These are phyloP conservation scores for Eucalyptus coolabah DNA, from an alignment of 345 rosid genomes.

Conservation along the genomic window DNA sequence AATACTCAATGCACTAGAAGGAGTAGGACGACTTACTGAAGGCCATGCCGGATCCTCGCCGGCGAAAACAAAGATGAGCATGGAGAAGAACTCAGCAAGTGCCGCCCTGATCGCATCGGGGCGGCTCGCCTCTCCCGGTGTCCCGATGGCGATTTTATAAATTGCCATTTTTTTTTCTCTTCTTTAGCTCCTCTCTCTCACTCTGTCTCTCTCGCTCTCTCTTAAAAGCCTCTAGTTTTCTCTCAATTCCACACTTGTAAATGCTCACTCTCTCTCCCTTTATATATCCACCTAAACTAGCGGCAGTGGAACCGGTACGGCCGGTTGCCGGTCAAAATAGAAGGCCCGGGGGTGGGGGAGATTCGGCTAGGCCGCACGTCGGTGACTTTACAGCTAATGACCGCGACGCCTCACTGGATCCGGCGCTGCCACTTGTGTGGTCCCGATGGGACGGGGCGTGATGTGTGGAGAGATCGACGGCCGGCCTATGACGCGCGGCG, in stretches of 20 bases:
- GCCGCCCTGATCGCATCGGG: slow-evolving; percentile 66
- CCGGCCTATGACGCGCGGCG: slow-evolving; percentile 1
- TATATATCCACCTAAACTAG: neutral
- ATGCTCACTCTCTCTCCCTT: neutral
- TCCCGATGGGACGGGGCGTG: neutral
- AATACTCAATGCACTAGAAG: neutral
- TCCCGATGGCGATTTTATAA: slow-evolving; percentile 43
- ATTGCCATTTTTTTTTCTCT: slow-evolving; percentile 34
- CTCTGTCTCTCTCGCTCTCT: no score
- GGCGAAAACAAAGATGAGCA: slow-evolving; percentile 74
- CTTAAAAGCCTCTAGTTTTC: neutral
- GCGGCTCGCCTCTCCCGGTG: slow-evolving; percentile 48
- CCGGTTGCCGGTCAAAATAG: neutral
- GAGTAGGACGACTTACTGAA: slow-evolving; percentile 21
- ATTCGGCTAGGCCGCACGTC: neutral
- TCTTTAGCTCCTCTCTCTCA: neutral
- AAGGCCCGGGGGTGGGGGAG: neutral
- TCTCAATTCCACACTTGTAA: neutral
- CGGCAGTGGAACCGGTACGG: neutral
- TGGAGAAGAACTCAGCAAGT: slow-evolving; percentile 60
- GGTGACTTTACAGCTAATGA: neutral
- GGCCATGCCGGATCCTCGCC: slow-evolving; percentile 90
- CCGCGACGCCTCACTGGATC: neutral
- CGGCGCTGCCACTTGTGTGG: slow-evolving; percentile 1
- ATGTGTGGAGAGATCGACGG: neutral